Evolutionary conservation across 2,329 filamentous ascomycete genomes (phyloP).

Genomic region (Fusarium sp.): DNA sequence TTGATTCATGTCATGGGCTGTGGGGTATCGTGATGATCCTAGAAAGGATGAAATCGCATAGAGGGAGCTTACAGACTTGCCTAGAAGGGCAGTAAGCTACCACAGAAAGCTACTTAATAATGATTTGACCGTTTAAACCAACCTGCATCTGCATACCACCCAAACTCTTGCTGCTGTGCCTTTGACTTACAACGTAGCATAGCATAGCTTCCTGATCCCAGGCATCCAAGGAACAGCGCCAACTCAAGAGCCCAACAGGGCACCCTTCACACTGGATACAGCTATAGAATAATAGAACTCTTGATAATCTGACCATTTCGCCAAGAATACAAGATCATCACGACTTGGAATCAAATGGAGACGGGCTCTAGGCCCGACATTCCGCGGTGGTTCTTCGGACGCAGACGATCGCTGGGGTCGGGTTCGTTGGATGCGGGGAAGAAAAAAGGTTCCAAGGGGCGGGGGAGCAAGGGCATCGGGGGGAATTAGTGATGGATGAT

Average conservation of each 20-base stretch:
- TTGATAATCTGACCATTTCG: slow-evolving; percentile 20
- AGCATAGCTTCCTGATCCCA: background rate
- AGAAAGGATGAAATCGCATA: background rate
- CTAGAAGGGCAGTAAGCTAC: slow-evolving; percentile 30
- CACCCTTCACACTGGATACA: background rate
- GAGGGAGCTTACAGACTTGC: slow-evolving; percentile 17
- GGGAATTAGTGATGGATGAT: slow-evolving; percentile 15
- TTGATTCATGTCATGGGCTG: background rate
- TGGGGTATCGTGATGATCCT: background rate
- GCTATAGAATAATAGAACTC: slow-evolving; percentile 6
- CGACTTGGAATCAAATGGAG: background rate
- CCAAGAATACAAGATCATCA: background rate
- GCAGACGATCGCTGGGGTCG: slow-evolving; percentile 33
- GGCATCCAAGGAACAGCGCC: slow-evolving; percentile 1
- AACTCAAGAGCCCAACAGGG: background rate
- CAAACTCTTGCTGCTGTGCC: slow-evolving; percentile 1
- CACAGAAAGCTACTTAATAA: slow-evolving; percentile 7
- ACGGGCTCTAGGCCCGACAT: slow-evolving; percentile 39
- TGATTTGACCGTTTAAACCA: slow-evolving; percentile 13
- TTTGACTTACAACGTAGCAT: slow-evolving; percentile 5
- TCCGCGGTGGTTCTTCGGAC: slow-evolving; percentile 36
- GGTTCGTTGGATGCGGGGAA: slow-evolving; percentile 33
- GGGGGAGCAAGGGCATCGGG: slow-evolving; percentile 26
- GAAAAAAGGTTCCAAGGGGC: slow-evolving; percentile 1
- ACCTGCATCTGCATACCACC: slow-evolving; percentile 24